These are phyloP conservation scores for Gossypium trilobum DNA, from an alignment of 441 rosid genomes.

Conservation along the genomic window DNA sequence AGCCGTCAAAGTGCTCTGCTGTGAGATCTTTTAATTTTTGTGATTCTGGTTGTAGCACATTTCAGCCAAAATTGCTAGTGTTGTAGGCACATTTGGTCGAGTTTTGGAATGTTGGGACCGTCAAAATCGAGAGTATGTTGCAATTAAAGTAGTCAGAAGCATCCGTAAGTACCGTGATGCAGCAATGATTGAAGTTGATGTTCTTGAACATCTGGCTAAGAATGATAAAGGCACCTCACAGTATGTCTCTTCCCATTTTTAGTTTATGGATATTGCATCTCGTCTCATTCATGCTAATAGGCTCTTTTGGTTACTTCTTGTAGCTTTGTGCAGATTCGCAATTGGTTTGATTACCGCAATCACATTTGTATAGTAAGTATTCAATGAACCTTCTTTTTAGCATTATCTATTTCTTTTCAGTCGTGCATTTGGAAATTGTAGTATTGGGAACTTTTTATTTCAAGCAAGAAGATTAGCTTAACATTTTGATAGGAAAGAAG, in stretches of 20 bases:
- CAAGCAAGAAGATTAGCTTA: not conserved
- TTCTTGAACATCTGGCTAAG: constrained; percentile 57
- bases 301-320: constrained; percentile 20
- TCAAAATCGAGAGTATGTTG: constrained; percentile 57
- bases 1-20: constrained; percentile 52
- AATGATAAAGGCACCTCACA: constrained; percentile 49
- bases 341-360: constrained; percentile 79
- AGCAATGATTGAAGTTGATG: constrained; percentile 69
- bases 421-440: not conserved
- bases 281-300: not conserved
- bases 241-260: constrained; percentile 30
- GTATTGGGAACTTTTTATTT: not conserved
- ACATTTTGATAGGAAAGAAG: not conserved
- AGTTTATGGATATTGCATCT: constrained; percentile 16
- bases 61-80: constrained; percentile 69
- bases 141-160: constrained; percentile 68
- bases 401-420: not conserved
- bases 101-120: constrained; percentile 96
- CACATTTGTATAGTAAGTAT: constrained; percentile 76
- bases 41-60: constrained; percentile 48
- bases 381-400: constrained; percentile 17
- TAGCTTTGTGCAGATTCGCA: constrained; percentile 67
- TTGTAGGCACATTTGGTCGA: constrained; percentile 93
- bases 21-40: constrained; percentile 48
- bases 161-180: constrained; percentile 66